Base-by-base conservation (phyloP, 2,329 filamentous ascomycete species). In the Metarhizium anisopliae region DNA sequence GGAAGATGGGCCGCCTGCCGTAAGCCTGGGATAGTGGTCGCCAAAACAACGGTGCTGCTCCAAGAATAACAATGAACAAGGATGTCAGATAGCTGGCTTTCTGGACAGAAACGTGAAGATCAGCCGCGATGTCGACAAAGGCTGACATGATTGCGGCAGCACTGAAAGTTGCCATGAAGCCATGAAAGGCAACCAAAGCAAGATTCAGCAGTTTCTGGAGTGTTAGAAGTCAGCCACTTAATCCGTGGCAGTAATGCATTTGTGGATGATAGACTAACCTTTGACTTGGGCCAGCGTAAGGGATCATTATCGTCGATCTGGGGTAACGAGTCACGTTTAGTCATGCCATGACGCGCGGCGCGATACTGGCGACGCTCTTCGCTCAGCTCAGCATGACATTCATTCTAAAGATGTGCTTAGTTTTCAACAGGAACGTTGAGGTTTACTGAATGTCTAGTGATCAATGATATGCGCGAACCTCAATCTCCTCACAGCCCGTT, bases 91-190 rank as follows among this genome's bases (percentile, higher is more conserved):
- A 84, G 2, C 73, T 76, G 0, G 78, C 71, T 2, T 67, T 66
- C 52, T 79, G 77, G 1, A 84, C 64, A 11, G 69, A 72, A 43
- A 77, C 72, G 18, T 67, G 67, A 2, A 83, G 66, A 50, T 83
- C 79, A 35, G 70, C 66, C 2, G 78, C 72, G 35, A 84, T 82
- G 25, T 72, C 69, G 50, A 75, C 72, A 61, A 78, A 84, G 4
- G 78, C 80, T 2, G 77, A 75, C 57, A 80, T 78, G 59, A 83
- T 81, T 4, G 73, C 67, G 0, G 79, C 72, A 0, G 80, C 78
- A 1, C 72, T 78, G 59, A 83, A 82, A 1, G 78, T 79, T 49
- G 74, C 73, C 76, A 83, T 83, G 66, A 77, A 77, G 32, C 79
- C 77, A 55, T 83, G 78, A 61, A 81, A 80, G 0, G 79, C 77